These are phyloP conservation scores for Schizochytrium sp. DNA, from an alignment of 108 stramenopile species.

Conservation along the genomic window DNA sequence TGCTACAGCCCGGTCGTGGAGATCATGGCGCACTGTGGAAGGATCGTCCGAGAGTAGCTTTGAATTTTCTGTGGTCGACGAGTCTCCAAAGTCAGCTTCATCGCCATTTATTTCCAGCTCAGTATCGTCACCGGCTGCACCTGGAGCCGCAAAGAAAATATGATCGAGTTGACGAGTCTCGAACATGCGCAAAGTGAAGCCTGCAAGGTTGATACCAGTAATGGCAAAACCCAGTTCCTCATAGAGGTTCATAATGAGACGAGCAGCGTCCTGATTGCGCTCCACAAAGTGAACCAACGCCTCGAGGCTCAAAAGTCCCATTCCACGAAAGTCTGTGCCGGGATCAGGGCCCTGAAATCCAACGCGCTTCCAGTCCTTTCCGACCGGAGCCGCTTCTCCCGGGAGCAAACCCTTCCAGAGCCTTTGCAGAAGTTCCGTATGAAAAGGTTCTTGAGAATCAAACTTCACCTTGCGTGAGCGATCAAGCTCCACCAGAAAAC, in stretches of 20 bases:
- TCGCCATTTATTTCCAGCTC: background rate
- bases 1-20: conserved; percentile 20
- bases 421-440: background rate
- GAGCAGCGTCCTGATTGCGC: conserved; percentile 26
- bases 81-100: background rate
- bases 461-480: background rate
- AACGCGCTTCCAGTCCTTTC: conserved; percentile 43
- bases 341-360: conserved; percentile 31
- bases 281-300: background rate
- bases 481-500: background rate
- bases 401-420: conserved; percentile 21
- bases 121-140: background rate
- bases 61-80: too few relatives aligned
- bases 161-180: conserved; percentile 28
- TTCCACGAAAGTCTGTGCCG: conserved; percentile 9
- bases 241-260: conserved; percentile 37
- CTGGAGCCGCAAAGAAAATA: conserved; percentile 16
- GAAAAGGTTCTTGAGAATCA: background rate
- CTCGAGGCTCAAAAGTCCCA: background rate
- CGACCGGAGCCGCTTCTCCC: background rate
- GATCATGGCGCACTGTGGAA: background rate
- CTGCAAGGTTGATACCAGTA: background rate
- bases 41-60: background rate
- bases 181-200: conserved; percentile 3
- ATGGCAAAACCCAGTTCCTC: conserved; percentile 34